Percentiles rank a stretch among this genome's conserved stretches.
These are phyloP conservation scores for Pigoraptor vietnamica DNA, from an alignment of 78 protist species.

Conservation along the genomic window DNA sequence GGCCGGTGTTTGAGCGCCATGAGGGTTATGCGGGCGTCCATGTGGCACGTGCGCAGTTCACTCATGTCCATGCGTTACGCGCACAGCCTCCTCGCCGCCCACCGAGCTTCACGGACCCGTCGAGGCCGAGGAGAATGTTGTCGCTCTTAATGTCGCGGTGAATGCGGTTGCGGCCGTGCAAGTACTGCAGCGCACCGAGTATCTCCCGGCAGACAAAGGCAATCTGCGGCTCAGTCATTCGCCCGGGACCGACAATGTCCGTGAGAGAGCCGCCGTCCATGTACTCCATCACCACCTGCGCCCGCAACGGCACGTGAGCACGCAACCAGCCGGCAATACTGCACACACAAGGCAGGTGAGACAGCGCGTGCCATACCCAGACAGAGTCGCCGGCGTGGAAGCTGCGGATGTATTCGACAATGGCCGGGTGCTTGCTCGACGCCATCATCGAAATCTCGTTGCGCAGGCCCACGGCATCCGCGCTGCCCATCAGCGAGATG, in stretches of 20 bases:
- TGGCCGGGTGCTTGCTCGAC: constrained; percentile 52
- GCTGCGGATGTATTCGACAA: constrained; percentile 51
- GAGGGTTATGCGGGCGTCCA: background rate
- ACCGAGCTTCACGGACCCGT: constrained; percentile 38
- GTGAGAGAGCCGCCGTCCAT: constrained; percentile 6
- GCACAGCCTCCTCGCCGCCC: background rate
- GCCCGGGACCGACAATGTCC: background rate
- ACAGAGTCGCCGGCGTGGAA: background rate
- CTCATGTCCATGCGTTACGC: background rate
- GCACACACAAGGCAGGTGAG: background rate
- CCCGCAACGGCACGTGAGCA: background rate
- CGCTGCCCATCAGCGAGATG: background rate
- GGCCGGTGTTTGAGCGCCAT: constrained; percentile 9
- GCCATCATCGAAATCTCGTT: constrained; percentile 58
- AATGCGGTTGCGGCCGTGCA: constrained; percentile 13
- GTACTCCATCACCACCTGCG: background rate
- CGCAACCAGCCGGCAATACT: background rate
- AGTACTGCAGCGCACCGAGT: background rate
- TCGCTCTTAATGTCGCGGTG: constrained; percentile 53
- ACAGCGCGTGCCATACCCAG: background rate
- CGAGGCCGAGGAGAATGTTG: constrained; percentile 25
- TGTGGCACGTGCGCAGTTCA: background rate
- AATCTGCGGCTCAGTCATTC: background rate
- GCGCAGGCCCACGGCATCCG: background rate
- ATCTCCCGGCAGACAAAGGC: background rate